Base-by-base conservation (phyloP, 352 stramenopile species). In the Peronospora destructor region DNA sequence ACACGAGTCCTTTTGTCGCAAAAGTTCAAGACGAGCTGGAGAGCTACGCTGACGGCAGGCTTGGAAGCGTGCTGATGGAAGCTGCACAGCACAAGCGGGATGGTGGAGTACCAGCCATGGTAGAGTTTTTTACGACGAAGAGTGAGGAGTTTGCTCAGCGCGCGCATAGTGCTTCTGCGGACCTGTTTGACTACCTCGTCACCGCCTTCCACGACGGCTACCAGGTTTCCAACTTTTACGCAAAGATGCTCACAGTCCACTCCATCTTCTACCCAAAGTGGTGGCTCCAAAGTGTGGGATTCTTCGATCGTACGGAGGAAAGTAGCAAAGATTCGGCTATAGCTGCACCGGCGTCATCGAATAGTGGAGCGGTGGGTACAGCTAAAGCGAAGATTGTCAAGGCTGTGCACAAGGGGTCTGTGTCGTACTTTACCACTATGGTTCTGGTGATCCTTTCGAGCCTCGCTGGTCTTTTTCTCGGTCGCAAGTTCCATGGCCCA, bases 151-250 rank as follows among this genome's bases (percentile, higher is more conserved):
- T 85, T 29, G 73, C 79, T 12, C 61, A 59, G 36, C 67, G 73
- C 8, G 84, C 70, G 45, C 75, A 85, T 43, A 44, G 12, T 25
- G 66, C 73, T 13, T 87, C 80, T 16, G 61, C 49, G 3, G 57
- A 73, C 26, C 62, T 93, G n/a, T 91, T 93, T 40, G 50, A 71
- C 42, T 68, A 75, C 39, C 59, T 93, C 10, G 66, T 85, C 16
- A 87, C 77, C n/a, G 57, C 71, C 4, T 90, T 90, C 67, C 82
- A 93, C 65, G 82, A 93, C 34, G 79, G 79, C 23, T 93, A 88
- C 59, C 61, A 86, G 39, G 59, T 89, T 35, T 76, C 71, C 7
- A 64, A 70, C 53, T 73, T 89, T 6, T 64, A 71, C 33, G 55
- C 67, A 14, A 35, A 57, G 2, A 52, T 47, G 17, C 56, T 93